Base-by-base conservation (phyloP, 2,329 filamentous ascomycete genomes). In the Biscogniauxia marginata region DNA sequence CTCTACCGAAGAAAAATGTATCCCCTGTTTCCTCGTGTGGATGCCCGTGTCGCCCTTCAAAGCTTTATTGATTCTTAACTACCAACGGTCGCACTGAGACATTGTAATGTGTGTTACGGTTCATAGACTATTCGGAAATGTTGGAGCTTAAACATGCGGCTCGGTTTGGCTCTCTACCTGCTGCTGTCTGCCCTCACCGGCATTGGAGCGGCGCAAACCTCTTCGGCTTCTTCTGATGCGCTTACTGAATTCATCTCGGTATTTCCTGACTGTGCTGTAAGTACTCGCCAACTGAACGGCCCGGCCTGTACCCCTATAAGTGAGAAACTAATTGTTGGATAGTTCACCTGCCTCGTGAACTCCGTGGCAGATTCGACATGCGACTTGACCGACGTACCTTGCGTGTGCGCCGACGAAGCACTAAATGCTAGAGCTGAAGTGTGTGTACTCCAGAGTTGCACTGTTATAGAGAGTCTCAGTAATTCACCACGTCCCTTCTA, bases 271-370 rank as follows among this genome's bases (percentile, higher is more conserved):
- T 54, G 52, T 45, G 52, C 52, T 30, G 52, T 54, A 49, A 44
- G 47, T 49, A 20, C 18, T 49, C n/a, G 13, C 18, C 16, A 18
- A 7, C 7, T 46, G 18, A 16, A 20, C 11, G 19, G 19, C 8
- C 4, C 19, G 20, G 16, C 22, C 49, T n/a, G 25, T 23, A 21
- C 19, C 8, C 18, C 25, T 16, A n/a, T n/a, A n/a, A n/a, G 20
- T 16, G n/a, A 30, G 18, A 16, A 16, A 48, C 24, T 46, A 46
- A 46, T 39, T 43, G 16, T 48, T 8, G 4, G 8, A 46, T 20
- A 61, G 59, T 13, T 59, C 3, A 23, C 49, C 45, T 61, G 59
- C 43, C 53, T 61, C n/a, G 16, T 46, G 9, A 52, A 30, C 23
- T 52, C 56, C 20, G 46, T 61, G 13, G 18, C 50, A 22, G 43